Base-by-base conservation (phyloP, 2,329 filamentous ascomycete genomes). In the Fonsecaea erecta region DNA sequence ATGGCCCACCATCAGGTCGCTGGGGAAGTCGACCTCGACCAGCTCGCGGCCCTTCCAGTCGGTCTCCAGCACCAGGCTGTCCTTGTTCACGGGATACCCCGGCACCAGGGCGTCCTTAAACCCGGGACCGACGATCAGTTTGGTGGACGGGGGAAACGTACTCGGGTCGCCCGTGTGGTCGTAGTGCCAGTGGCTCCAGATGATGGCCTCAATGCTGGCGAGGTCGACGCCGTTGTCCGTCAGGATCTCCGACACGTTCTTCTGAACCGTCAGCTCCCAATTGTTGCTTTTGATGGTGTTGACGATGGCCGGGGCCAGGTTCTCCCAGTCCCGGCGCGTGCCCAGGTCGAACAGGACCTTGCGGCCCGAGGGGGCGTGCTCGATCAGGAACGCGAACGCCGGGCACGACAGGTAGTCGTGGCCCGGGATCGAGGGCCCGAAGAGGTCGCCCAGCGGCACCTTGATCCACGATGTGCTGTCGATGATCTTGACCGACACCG, bases 71-170 rank as follows among this genome's bases (percentile, higher is more conserved):
- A 80, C 70, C 0, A 70, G 70, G 0, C 75, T 75, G 0, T 78
- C 66, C 1, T 74, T 72, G 18, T 78, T 75, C 1, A 70, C 63
- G 0, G 83, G 84, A 55, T 77, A 82, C 0, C 81, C 83, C 0
- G 83, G 84, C 2, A 80, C 69, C 69, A 82, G 78, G 0, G 72
- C 73, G 1, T 77, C 64, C 52, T 78, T 81, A 71, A 85, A 82
- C 0, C 84, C 83, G 0, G 83, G 80, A 0, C 84, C 84, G 4
- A 86, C 83, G 28, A 86, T 68, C 0, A 86, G 70, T 11, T 80
- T 77, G 0, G 82, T 83, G 0, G 69, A 73, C 0, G 68, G 0
- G 0, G 82, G 81, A 52, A 86, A 86, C 0, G 72, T 74, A 0
- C 79, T 78, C 0, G 79, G 77, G 61, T 85, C 80, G 67, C 68